These are phyloP conservation scores for Lactarius akahatsu DNA, from an alignment of 768 basidiomycete genomes.

Conservation along the genomic window DNA sequence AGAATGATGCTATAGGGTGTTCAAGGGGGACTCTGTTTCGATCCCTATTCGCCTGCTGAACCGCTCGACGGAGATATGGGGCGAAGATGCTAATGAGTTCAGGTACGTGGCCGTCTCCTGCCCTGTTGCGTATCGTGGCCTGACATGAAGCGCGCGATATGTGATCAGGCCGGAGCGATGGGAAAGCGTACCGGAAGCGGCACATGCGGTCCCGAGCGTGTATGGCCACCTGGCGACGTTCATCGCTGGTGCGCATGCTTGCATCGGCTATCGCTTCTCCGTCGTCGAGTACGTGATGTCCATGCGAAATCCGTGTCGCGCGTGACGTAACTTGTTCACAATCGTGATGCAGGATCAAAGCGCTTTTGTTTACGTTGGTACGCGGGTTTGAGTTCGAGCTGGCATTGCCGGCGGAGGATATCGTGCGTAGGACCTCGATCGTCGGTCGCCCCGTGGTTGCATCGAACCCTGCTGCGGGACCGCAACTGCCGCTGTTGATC, in stretches of 20 bases:
- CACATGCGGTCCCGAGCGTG: slow-evolving; percentile 20
- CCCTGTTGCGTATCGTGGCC: too few relatives aligned
- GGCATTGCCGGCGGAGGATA: slow-evolving; percentile 25
- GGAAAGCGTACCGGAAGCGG: slow-evolving; percentile 23
- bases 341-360: slow-evolving; percentile 30
- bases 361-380: slow-evolving; percentile 31
- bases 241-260: slow-evolving; percentile 34
- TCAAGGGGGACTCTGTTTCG: slow-evolving; percentile 28
- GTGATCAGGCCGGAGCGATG: slow-evolving; percentile 28
- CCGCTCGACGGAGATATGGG: slow-evolving; percentile 35
- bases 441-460: slow-evolving; percentile 26
- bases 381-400: slow-evolving; percentile 31
- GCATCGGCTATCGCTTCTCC: slow-evolving; percentile 36
- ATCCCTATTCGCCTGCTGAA: slow-evolving; percentile 34
- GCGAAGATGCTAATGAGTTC: slow-evolving; percentile 37
- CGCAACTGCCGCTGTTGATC: slow-evolving; percentile 27
- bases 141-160: neutral
- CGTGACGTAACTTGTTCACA: neutral
- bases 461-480: slow-evolving; percentile 20
- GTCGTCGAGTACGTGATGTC: slow-evolving; percentile 31
- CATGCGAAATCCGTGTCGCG: neutral
- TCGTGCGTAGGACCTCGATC: slow-evolving; percentile 17
- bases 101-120: slow-evolving; percentile 10
- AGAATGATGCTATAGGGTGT: slow-evolving; percentile 10
- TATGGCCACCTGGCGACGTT: slow-evolving; percentile 33